Evolutionary conservation across 1,139 yeast species (phyloP).

Genomic region (Saccharomyces hybrid): DNA sequence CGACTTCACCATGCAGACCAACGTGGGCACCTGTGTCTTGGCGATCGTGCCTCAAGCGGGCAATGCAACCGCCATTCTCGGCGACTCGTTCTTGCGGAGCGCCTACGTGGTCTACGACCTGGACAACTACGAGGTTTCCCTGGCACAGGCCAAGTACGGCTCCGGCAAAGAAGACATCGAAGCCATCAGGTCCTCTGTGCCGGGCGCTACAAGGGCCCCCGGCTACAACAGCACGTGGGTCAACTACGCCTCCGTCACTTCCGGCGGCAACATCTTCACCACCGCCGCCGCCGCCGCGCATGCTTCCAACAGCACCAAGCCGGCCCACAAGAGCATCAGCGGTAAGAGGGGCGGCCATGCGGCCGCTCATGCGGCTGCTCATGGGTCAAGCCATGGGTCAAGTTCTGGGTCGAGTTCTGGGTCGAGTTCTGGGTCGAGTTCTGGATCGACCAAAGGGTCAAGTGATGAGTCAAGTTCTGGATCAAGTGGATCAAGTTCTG

Average conservation of each 20-base stretch:
- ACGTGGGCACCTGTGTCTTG: constrained; percentile 30
- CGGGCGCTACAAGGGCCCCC: constrained; percentile 6
- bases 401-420: too few species aligned
- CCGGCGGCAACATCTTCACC: background rate
- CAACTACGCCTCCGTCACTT: background rate
- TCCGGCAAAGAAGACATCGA: background rate
- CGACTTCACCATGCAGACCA: constrained; percentile 31
- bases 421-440: too few species aligned
- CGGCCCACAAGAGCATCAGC: background rate
- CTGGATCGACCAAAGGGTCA: too few species aligned
- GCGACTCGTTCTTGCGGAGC: constrained; percentile 65
- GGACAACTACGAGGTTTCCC: constrained; percentile 52
- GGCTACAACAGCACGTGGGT: constrained; percentile 3
- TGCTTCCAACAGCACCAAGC: background rate
- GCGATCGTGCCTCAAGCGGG: constrained; percentile 30
- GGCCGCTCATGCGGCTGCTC: background rate
- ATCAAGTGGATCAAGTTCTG: too few species aligned
- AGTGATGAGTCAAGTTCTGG: too few species aligned
- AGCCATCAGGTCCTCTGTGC: constrained; percentile 1
- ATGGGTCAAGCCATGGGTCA: too few species aligned
- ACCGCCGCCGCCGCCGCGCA: background rate
- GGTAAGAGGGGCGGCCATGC: background rate
- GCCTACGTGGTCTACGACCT: constrained; percentile 76
- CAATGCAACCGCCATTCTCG: constrained; percentile 40
- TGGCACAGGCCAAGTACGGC: constrained; percentile 50